These are phyloP conservation scores for Obba rivulosa DNA, from an alignment of 768 basidiomycete genomes.

Conservation along the genomic window DNA sequence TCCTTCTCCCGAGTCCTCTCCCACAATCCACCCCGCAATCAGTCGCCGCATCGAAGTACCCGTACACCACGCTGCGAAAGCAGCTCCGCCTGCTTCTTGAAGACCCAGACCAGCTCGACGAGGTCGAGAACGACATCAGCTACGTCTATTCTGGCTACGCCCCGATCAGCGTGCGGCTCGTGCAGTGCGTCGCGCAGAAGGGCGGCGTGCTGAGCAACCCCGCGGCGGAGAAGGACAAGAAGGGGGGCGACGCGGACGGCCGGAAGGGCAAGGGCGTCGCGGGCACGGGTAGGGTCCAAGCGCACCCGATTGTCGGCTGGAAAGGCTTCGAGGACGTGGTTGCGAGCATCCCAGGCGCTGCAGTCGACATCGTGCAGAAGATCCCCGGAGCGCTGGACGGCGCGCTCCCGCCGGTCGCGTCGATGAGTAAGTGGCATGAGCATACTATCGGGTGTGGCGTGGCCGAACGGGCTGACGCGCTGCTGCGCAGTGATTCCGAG, in stretches of 20 bases:
- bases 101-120: conserved; percentile 72
- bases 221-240: conserved; percentile 50
- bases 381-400: conserved; percentile 23
- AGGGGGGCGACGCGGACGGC: conserved; percentile 29
- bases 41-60: conserved; percentile 50
- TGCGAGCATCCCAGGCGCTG: conserved; percentile 75
- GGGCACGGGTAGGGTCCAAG: conserved; percentile 55
- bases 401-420: conserved; percentile 23
- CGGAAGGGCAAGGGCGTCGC: conserved; percentile 31
- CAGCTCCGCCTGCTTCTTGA: conserved; percentile 90
- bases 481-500: conserved; percentile 37
- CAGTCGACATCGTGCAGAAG: conserved; percentile 69
- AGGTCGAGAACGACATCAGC: conserved; percentile 89
- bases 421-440: conserved; percentile 26
- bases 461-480: too few relatives aligned
- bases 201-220: conserved; percentile 84
- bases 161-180: conserved; percentile 84
- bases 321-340: conserved; percentile 94
- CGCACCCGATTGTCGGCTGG: conserved; percentile 94
- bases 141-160: conserved; percentile 98
- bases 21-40: conserved; percentile 42
- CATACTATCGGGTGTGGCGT: background rate
- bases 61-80: conserved; percentile 72
- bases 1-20: conserved; percentile 64
- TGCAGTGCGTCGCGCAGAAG: conserved; percentile 92